Evolutionary conservation across 1,284 basidiomycete species (phyloP), one percentile per base, ranked within the genome.

Genomic region (Boletus semigastroideus): DNA sequence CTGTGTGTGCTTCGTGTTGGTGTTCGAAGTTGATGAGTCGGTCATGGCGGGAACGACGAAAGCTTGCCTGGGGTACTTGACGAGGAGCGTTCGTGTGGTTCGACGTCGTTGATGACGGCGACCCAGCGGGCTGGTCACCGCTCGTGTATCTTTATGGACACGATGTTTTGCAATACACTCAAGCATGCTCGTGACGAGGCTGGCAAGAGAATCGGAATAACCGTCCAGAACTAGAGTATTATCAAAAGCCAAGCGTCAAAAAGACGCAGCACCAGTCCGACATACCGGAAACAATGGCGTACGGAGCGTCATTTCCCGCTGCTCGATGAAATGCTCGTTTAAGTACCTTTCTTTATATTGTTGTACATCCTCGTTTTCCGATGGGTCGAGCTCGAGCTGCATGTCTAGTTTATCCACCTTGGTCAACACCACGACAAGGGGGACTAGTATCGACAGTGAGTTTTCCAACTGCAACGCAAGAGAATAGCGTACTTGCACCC

Each of bases 371-470:
- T 42, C 36, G 30, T 39, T 16, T 22, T 4, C 13, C 2, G 43
- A 22, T 3, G 28, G 31, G 5, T 60, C 47, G 17, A 49, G 3
- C 25, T 42, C 42, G 22, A 61, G 10, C 11, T 46, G 41, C 0
- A 1, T 2, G 31, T 51, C 44, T 14, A 59, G 49, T 3, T 49
- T 30, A 41, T 60, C 59, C 12, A 48, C 31, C 37, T 57, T 59
- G 12, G 58, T 57, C 19, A 57, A 58, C 1, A 59, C 60, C 3
- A 62, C 45, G 2, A 59, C 48, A 17, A 62, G 47, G 2, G 60
- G 60, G 7, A 59, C 59, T 60, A 0, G 13, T 5, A 14, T 12
- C 4, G 7, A 22, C 6, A 3, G 34, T 57, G 20, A 54, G 27
- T 42, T 12, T 20, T 28, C 22, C 28, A 2, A 9, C 6, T 17